A percentile compares a stretch with the other conserved stretches of the same genome.
phyloP scores from a whole-genome alignment of 345 rosid species.

The Moringa oleifera region DNA sequence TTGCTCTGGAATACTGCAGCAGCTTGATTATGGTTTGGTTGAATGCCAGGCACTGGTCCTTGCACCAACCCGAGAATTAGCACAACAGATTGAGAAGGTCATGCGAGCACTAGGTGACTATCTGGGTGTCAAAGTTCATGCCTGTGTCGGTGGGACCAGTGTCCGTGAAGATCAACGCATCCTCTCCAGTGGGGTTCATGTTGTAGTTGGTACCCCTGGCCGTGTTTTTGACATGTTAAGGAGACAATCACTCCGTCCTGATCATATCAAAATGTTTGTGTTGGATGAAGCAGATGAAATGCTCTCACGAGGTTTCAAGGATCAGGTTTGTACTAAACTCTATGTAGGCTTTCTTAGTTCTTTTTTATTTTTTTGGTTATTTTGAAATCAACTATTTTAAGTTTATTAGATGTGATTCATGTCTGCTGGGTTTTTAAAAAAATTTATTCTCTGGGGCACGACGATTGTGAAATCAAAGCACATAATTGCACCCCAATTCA shows the following conservation, averaged over 20 bases:
- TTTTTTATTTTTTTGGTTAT: no score
- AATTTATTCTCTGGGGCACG: no score
- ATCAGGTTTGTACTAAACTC: no score
- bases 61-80: constrained; percentile 76
- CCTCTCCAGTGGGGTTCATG: constrained; percentile 72
- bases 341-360: no score
- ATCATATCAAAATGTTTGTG: constrained; percentile 60
- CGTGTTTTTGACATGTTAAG: constrained; percentile 84
- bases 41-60: constrained; percentile 73
- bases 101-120: constrained; percentile 85
- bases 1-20: constrained; percentile 75
- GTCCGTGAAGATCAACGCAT: constrained; percentile 81
- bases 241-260: constrained; percentile 71
- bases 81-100: constrained; percentile 81
- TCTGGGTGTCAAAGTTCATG: constrained; percentile 78
- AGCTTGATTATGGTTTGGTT: constrained; percentile 54
- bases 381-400: no score
- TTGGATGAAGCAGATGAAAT: constrained; percentile 83
- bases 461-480: no score
- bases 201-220: constrained; percentile 79
- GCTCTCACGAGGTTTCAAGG: constrained; percentile 87
- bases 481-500: no score
- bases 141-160: constrained; percentile 84
- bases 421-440: no score
- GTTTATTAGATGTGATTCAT: no score